Conservation (phyloP, 495 filamentous ascomycete genomes). For the Penicillium arizonense region DNA sequence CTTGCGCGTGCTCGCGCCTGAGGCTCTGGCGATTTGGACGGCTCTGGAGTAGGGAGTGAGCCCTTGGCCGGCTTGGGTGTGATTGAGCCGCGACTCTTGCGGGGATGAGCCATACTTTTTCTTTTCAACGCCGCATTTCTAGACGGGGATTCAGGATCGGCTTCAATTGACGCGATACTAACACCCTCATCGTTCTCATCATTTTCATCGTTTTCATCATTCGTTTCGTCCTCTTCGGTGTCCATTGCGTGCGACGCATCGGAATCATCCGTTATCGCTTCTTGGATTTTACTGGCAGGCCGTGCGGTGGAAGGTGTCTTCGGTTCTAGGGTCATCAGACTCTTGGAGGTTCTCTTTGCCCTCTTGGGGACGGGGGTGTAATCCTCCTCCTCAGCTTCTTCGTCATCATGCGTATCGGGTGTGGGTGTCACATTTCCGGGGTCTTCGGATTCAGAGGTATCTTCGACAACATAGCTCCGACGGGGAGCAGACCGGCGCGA, state of each 20-base stretch:
- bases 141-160: slow-evolving; percentile 59
- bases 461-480: slow-evolving; percentile 70
- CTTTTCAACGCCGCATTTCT: slow-evolving; percentile 64
- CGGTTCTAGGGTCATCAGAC: slow-evolving; percentile 58
- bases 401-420: slow-evolving; percentile 37
- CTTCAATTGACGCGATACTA: slow-evolving; percentile 42
- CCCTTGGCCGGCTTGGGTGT: slow-evolving; percentile 40
- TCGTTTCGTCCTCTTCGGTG: slow-evolving; percentile 25
- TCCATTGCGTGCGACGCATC: slow-evolving; percentile 28
- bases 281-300: slow-evolving; percentile 33
- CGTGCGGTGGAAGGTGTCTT: slow-evolving; percentile 42
- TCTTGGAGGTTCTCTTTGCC: slow-evolving; percentile 45
- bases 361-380: slow-evolving; percentile 70
- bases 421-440: slow-evolving; percentile 53
- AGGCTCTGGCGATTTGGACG: slow-evolving; percentile 52
- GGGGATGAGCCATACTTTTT: slow-evolving; percentile 62
- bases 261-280: slow-evolving; percentile 29
- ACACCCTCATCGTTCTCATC: slow-evolving; percentile 32
- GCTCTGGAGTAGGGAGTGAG: slow-evolving; percentile 60
- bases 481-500: slow-evolving; percentile 72
- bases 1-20: slow-evolving; percentile 49
- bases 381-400: slow-evolving; percentile 65
- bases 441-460: slow-evolving; percentile 66
- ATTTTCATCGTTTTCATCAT: slow-evolving; percentile 22
- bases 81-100: slow-evolving; percentile 51